Evolutionary conservation across 257 asterid species (phyloP).

Genomic region (Solanum pimpinellifolium): DNA sequence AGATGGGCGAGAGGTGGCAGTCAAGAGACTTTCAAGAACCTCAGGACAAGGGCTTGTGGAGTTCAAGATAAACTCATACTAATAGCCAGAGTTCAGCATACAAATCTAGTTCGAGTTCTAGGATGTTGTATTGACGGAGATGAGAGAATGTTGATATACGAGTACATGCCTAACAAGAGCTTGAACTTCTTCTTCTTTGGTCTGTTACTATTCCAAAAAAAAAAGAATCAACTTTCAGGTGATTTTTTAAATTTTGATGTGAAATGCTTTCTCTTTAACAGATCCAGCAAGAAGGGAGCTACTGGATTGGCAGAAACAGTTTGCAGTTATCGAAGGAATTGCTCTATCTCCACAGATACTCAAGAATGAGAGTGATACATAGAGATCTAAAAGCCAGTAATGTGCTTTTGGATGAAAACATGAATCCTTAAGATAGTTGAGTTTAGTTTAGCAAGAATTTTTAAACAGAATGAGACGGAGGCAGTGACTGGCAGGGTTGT

Average conservation of each 20-base stretch:
- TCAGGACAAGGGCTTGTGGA: slow-evolving; percentile 8
- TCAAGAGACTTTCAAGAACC: too few species aligned
- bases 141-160: slow-evolving; percentile 50
- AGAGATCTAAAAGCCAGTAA: background rate
- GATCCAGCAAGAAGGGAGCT: slow-evolving; percentile 4
- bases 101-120: slow-evolving; percentile 40
- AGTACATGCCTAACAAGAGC: slow-evolving; percentile 35
- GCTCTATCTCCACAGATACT: background rate
- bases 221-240: background rate
- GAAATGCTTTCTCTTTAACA: background rate
- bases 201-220: background rate
- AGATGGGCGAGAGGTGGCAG: too few species aligned
- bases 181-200: slow-evolving; percentile 47
- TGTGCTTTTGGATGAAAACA: slow-evolving; percentile 12
- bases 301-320: slow-evolving; percentile 17
- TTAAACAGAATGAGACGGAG: slow-evolving; percentile 24
- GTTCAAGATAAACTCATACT: slow-evolving; percentile 48
- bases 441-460: slow-evolving; percentile 55
- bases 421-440: slow-evolving; percentile 30
- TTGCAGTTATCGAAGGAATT: slow-evolving; percentile 6
- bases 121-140: slow-evolving; percentile 47
- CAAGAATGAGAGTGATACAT: background rate
- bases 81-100: slow-evolving; percentile 50
- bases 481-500: slow-evolving; percentile 40
- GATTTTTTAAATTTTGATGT: background rate